These are phyloP conservation scores for Astragalus glycyphyllos DNA, from an alignment of 306 rosid species.

Conservation along the genomic window DNA sequence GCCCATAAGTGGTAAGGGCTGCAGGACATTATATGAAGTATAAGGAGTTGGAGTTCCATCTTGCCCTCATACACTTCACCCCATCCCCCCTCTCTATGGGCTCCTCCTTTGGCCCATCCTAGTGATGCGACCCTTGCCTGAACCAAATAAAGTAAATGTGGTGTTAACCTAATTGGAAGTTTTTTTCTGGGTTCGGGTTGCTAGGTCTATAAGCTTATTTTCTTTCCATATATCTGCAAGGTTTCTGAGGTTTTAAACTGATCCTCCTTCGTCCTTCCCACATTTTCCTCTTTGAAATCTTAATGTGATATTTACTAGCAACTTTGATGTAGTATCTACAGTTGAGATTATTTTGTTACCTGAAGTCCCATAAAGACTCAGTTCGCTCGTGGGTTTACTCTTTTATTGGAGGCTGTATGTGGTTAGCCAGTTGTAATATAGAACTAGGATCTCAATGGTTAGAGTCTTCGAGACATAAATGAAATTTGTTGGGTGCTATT, in stretches of 20 bases:
- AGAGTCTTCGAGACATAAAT: background rate
- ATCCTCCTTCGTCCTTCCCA: background rate
- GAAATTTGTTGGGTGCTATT: slow-evolving; percentile 9
- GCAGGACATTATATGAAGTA: background rate
- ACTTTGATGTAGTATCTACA: too few species aligned
- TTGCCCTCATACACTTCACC: background rate
- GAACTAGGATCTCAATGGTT: slow-evolving; percentile 10
- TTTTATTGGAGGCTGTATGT: too few species aligned
- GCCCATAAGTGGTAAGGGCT: background rate
- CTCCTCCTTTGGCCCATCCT: slow-evolving; percentile 8
- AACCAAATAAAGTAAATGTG: background rate
- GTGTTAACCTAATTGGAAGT: slow-evolving; percentile 3
- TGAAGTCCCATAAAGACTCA: too few species aligned
- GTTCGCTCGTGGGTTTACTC: too few species aligned
- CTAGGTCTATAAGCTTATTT: slow-evolving; percentile 11
- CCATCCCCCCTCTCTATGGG: background rate
- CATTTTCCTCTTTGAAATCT: slow-evolving; percentile 18
- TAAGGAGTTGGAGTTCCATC: background rate
- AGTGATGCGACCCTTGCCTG: background rate
- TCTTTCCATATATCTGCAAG: slow-evolving; percentile 20
- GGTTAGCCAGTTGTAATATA: too few species aligned
- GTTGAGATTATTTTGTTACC: too few species aligned
- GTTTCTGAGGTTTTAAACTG: slow-evolving; percentile 17
- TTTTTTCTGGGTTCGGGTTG: background rate
- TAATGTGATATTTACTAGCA: background rate